Base-by-base conservation (phyloP, 2,329 filamentous ascomycete genomes). In the Alternaria tenuissima region DNA sequence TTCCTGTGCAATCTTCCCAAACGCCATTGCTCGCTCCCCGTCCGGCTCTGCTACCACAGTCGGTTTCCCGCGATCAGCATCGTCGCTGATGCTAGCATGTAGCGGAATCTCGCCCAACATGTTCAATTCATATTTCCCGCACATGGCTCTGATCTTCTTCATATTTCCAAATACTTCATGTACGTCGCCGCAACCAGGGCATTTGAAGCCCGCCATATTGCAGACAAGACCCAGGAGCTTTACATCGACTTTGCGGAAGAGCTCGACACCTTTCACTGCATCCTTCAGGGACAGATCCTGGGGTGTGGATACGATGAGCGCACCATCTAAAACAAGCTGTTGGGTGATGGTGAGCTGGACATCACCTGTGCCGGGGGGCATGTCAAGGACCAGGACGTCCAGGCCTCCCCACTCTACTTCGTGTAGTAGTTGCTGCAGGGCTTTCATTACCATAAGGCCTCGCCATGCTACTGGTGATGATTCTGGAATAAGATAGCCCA, bases 321-420 rank as follows among this genome's bases (percentile, higher is more conserved):
- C 89, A 18, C 91, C 94, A 69, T 96, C 92, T 3, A 99, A 82
- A n/a, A 91, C 84, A 11, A 99, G 85, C 80, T 97, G 94, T 78
- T 99, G 95, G 16, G 93, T 94, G 62, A 99, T 95, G n/a, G 93
- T 97, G 66, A 99, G 84, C 75, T 99, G 95, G 0, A 94, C 94
- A 73, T 99, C 95, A 24, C 95, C 95, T 0, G 95, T 99, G 3
- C 95, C 95, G 0, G 95, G 95, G 0, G 95, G 95, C 49, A 99
- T 81, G 76, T 99, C 95, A 3, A 99, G 83, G 4, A 99, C 90
- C 1, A 99, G 84, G 2, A 98, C 81, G 76, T 99, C 95, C 3
- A 99, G 82, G 12, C 89, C 89, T 14, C 90, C 92, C 95, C 95
- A 99, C 54, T 95, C 91, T 0, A 99, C 95, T 68, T 97, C 93